Base-by-base conservation (phyloP, 768 basidiomycete genomes). In the Holtermanniella nyarrowii region DNA sequence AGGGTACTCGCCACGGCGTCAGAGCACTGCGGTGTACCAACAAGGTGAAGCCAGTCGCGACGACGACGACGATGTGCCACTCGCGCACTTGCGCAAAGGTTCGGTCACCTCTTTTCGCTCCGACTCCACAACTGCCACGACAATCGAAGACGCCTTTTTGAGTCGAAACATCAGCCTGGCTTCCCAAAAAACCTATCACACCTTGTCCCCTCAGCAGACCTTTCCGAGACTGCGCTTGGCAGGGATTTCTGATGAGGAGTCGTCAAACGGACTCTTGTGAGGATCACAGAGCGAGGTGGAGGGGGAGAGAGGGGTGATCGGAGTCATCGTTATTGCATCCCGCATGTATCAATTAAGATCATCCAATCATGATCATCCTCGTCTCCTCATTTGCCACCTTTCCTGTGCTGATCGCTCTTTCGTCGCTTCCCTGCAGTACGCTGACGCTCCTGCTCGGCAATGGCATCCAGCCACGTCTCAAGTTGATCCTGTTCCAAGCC, bases 71-170 rank as follows among this genome's bases (percentile, higher is more conserved):
- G 31, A 16, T 7, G 7, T 7, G 31, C 31, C 16, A 7, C 10
- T 7, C 10, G 31, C 31, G 10, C 31, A 7, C 31, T 16, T 7
- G 31, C 31, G 31, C 31, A 37, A 37, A 16, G 31, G 31, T 7
- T 37, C 31, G 31, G 7, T 16, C 10, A 37, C 31, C 7, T 37
- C 31, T 7, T 7, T 37, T 16, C 7, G 49, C 41, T 31, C 54
- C 16, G 22, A 41, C 37, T 20, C 49, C 44, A 50, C 56, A 27
- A 50, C 49, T 24, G 52, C 56, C n/a, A 57, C 56, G 1, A 50
- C 42, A 4, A 53, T 53, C 44, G 56, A 57, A 45, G 25, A 43
- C 18, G 56, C 56, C 20, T 27, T 57, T 7, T 22, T 53, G 46
- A n/a, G 18, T 25, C 43, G 44, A 10, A 48, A 48, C 31, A 16